Conservation (phyloP, 257 asterid species). For the Thymus quinquecostatus region DNA sequence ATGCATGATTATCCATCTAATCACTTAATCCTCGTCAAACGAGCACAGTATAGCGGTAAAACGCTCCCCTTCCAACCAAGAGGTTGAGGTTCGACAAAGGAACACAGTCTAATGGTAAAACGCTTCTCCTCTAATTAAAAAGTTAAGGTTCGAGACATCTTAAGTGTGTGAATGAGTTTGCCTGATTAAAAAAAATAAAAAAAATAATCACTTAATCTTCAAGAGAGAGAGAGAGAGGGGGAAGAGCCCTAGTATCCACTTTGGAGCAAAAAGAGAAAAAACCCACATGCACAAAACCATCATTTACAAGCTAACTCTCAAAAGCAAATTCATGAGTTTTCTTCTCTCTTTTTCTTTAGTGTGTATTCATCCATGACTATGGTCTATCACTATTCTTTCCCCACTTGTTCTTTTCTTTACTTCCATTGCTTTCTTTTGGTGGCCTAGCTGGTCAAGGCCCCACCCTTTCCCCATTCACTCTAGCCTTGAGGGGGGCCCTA, state of each 20-base stretch:
- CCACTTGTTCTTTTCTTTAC: too few species aligned
- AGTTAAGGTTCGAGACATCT: too few species aligned
- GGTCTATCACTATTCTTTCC: conserved; percentile 29
- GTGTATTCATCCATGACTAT: conserved; percentile 4
- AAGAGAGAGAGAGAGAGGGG: neutral
- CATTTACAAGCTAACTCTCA: conserved; percentile 42
- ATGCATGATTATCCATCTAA: conserved; percentile 21
- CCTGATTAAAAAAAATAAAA: too few species aligned
- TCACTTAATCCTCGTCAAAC: neutral
- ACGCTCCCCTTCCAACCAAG: too few species aligned
- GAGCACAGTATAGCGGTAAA: too few species aligned
- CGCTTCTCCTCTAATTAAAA: too few species aligned
- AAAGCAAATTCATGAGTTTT: conserved; percentile 15
- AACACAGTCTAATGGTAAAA: too few species aligned
- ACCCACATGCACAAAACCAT: conserved; percentile 37
- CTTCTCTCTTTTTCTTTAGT: conserved; percentile 2
- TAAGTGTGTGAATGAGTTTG: too few species aligned
- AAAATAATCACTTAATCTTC: conserved; percentile 5
- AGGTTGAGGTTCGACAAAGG: too few species aligned
- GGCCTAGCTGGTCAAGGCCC: conserved; percentile 25
- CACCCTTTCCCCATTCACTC: conserved; percentile 19
- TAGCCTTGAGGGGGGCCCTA: neutral
- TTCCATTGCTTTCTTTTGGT: conserved; percentile 5
- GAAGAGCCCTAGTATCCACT: conserved; percentile 29
- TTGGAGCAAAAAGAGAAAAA: conserved; percentile 35